Conservation (phyloP, 108 stramenopile species). For the Skeletonema menzelii region DNA sequence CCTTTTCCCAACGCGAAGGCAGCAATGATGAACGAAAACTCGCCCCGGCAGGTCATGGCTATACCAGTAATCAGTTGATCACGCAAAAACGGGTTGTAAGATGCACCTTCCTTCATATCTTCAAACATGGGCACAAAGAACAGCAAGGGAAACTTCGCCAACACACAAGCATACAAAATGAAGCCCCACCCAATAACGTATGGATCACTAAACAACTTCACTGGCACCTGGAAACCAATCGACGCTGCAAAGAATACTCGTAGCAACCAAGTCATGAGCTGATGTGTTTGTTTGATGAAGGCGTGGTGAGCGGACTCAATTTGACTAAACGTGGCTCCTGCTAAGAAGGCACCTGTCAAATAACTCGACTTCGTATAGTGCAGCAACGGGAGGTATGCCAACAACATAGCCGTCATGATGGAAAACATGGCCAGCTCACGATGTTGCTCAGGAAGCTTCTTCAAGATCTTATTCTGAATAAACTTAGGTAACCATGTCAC, state of each 20-base stretch:
- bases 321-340: constrained; percentile 63
- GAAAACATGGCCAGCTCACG: constrained; percentile 31
- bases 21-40: constrained; percentile 56
- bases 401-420: constrained; percentile 36
- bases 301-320: constrained; percentile 42
- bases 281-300: constrained; percentile 41
- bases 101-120: constrained; percentile 5
- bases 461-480: constrained; percentile 40
- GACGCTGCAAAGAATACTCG: constrained; percentile 64
- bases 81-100: constrained; percentile 26
- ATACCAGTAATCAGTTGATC: constrained; percentile 43
- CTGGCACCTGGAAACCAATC: constrained; percentile 51
- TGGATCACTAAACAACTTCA: constrained; percentile 21
- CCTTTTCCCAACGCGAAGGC: constrained; percentile 52
- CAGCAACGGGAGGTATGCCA: constrained; percentile 50
- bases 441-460: constrained; percentile 20
- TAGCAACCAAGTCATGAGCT: constrained; percentile 50
- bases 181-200: constrained; percentile 48
- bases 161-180: constrained; percentile 24
- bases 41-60: constrained; percentile 53
- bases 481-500: constrained; percentile 43
- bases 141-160: constrained; percentile 23
- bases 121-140: constrained; percentile 31
- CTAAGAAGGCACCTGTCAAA: constrained; percentile 64
- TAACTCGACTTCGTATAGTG: constrained; percentile 56